A percentile compares a stretch with the other conserved stretches of the same genome.
These are phyloP conservation scores for Aspergillus fischeri DNA, from an alignment of 2,329 filamentous ascomycete genomes.

Conservation along the genomic window DNA sequence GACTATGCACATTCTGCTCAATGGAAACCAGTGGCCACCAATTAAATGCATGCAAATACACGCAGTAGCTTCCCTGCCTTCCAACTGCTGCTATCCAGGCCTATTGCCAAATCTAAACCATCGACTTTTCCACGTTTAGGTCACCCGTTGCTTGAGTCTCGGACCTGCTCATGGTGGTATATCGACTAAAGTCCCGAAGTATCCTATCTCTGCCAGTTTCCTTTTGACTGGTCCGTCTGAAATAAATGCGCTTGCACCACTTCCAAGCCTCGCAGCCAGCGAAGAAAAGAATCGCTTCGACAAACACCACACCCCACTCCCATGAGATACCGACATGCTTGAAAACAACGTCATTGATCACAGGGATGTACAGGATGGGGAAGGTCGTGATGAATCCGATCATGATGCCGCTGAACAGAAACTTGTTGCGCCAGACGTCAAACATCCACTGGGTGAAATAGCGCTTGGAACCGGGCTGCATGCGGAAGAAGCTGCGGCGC, in stretches of 20 bases:
- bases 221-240: slow-evolving; percentile 31
- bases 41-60: background rate
- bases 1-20: no score
- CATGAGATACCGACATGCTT: slow-evolving; percentile 62
- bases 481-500: slow-evolving; percentile 69
- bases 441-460: slow-evolving; percentile 64
- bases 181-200: slow-evolving; percentile 27
- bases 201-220: background rate
- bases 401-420: slow-evolving; percentile 64
- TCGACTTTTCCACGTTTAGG: slow-evolving; percentile 23
- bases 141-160: slow-evolving; percentile 25
- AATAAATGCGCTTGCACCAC: slow-evolving; percentile 58
- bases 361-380: slow-evolving; percentile 64
- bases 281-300: slow-evolving; percentile 60
- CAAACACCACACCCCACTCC: slow-evolving; percentile 68
- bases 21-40: no score
- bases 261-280: slow-evolving; percentile 64
- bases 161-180: slow-evolving; percentile 31
- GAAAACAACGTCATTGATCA: slow-evolving; percentile 62
- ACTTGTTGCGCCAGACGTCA: slow-evolving; percentile 68
- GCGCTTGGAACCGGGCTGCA: slow-evolving; percentile 59
- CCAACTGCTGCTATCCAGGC: background rate
- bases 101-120: slow-evolving; percentile 19
- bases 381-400: slow-evolving; percentile 56
- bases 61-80: no score